Conservation (phyloP, 371 early-diverging fungal species). For the Quaeritorhiza haematococci region DNA sequence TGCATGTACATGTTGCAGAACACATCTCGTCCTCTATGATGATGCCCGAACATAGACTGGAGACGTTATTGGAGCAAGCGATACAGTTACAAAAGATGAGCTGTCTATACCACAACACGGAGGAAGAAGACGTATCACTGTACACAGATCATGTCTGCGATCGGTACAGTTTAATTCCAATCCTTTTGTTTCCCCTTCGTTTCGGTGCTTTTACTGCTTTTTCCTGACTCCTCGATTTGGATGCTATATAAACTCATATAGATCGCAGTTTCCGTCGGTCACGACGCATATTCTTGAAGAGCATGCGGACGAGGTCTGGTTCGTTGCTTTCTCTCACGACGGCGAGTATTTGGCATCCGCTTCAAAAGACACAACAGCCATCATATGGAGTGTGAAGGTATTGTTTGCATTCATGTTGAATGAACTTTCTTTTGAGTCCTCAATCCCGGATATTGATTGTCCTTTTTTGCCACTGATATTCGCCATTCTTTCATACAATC, state of each 20-base stretch:
- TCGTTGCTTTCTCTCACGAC: conserved; percentile 79
- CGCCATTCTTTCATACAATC: background rate
- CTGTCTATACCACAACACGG: conserved; percentile 81
- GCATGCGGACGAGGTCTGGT: conserved; percentile 95
- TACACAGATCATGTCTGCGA: conserved; percentile 74
- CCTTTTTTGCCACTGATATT: background rate
- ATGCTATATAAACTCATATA: conserved; percentile 8
- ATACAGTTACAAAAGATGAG: conserved; percentile 62
- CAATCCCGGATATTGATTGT: background rate
- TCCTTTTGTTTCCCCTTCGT: conserved; percentile 8
- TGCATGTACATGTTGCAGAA: conserved; percentile 34
- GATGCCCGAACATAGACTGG: conserved; percentile 79
- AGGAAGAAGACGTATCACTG: conserved; percentile 54
- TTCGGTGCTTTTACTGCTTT: too few species aligned
- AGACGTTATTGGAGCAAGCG: conserved; percentile 77
- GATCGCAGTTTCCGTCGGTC: conserved; percentile 45
- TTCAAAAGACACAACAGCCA: conserved; percentile 78
- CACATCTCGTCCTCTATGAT: conserved; percentile 75
- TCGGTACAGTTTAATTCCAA: conserved; percentile 51
- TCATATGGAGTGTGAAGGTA: conserved; percentile 81
- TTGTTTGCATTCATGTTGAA: background rate
- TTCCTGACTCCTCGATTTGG: background rate
- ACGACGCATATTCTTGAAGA: conserved; percentile 63
- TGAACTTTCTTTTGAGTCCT: background rate
- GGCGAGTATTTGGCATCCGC: conserved; percentile 85